Evolutionary conservation across 176 grass and related monocot genomes (phyloP), one percentile per base, ranked within the genome.

Genomic region (Bolboschoenus planiculmis): DNA sequence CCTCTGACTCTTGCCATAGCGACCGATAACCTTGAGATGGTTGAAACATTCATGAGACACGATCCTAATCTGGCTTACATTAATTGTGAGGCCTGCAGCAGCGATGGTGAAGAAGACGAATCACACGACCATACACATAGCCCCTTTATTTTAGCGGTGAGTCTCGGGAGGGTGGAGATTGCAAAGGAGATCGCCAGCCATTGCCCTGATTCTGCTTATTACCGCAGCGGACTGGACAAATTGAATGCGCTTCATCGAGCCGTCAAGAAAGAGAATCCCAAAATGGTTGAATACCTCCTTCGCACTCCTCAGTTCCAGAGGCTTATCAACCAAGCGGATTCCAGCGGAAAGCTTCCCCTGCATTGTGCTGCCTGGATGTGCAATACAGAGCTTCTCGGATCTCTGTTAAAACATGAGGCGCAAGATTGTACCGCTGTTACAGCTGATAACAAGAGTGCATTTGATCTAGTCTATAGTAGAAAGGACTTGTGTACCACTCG

Each of bases 121-220:
- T 35, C 61, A 18, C 15, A 0, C 7, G 4, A 64, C 13, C 1
- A 8, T 27, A 29, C 1, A 9, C 15, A 20, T 78, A 53, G 23
- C 18, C 42, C 75, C 1, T 78, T 78, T 78, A 33, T 33, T 18
- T 13, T 53, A 18, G 75, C 43, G 34, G 44, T 16, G 11, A 51
- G 26, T 9, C 47, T 31, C 0, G 75, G 47, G 24, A 53, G 26
- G 14, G 20, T 78, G 10, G 44, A 47, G 20, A 78, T 78, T n/a
- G 75, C 75, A 9, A 53, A n/a, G 26, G 75, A 78, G 26, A 78
- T 78, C 2, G 31, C 51, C 16, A 29, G 26, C 4, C 47, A 11
- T 30, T 78, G 75, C 75, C 75, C 75, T 31, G 47, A 78, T 56
- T 47, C 44, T 78, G 75, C 51, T 56, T 56, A 18, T 78, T 51